Conservation (phyloP, 495 filamentous ascomycete species). For the Hyphodiscus hymeniophilus region DNA sequence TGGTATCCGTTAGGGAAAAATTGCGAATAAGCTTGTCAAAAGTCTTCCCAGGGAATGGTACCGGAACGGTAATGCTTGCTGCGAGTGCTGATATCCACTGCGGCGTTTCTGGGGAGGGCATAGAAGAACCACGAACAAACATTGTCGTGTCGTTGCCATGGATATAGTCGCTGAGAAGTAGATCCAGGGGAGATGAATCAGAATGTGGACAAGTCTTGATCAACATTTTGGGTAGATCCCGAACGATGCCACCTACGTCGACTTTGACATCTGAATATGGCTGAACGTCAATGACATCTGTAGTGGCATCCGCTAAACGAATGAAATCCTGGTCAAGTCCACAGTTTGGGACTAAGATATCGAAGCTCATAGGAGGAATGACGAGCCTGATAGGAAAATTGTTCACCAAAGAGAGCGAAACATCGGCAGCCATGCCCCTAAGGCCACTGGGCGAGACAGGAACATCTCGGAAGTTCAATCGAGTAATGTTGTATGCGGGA, state of each 20-base stretch:
- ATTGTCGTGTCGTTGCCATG: constrained; percentile 68
- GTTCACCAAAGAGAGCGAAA: constrained; percentile 58
- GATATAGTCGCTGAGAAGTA: constrained; percentile 74
- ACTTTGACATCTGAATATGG: constrained; percentile 58
- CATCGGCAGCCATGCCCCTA: constrained; percentile 68
- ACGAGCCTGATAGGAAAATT: constrained; percentile 65
- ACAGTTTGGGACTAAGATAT: constrained; percentile 76
- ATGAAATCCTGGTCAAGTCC: constrained; percentile 50
- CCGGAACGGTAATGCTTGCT: constrained; percentile 71
- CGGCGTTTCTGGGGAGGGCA: constrained; percentile 58
- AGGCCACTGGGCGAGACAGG: constrained; percentile 35
- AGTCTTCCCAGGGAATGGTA: constrained; percentile 71
- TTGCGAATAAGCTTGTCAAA: constrained; percentile 77
- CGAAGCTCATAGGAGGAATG: constrained; percentile 73
- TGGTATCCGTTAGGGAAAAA: constrained; percentile 74
- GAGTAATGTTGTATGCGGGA: constrained; percentile 68
- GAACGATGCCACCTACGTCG: constrained; percentile 59
- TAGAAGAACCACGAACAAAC: constrained; percentile 67
- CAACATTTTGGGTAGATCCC: constrained; percentile 60
- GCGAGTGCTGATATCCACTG: constrained; percentile 75
- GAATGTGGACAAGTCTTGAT: constrained; percentile 64
- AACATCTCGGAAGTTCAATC: constrained; percentile 66
- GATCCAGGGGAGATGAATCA: constrained; percentile 73
- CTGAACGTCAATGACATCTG: constrained; percentile 51
- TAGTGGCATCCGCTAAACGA: constrained; percentile 60